phyloP scores from a whole-genome alignment of 345 rosid genomes.

The Microthlaspi erraticum region DNA sequence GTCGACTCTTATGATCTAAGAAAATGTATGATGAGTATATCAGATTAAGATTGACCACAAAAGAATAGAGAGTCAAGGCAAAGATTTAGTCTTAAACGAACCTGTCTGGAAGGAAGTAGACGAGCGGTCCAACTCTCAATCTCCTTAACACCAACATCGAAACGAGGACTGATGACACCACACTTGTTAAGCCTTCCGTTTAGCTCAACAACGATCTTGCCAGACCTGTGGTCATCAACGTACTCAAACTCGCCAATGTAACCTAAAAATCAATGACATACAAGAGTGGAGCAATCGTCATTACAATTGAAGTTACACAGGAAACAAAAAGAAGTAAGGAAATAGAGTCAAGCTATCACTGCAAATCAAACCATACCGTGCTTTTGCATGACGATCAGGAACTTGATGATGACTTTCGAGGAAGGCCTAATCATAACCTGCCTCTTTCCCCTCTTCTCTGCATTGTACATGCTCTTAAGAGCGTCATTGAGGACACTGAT shows the following conservation, averaged over 20 bases:
- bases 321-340: not conserved
- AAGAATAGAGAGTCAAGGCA: not conserved
- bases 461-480: slow-evolving; percentile 43
- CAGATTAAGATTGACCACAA: not conserved
- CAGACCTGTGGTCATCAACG: slow-evolving; percentile 48
- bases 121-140: slow-evolving; percentile 64
- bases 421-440: slow-evolving; percentile 47
- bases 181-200: slow-evolving; percentile 42
- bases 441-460: slow-evolving; percentile 46
- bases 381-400: slow-evolving; percentile 41
- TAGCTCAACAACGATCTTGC: slow-evolving; percentile 45
- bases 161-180: slow-evolving; percentile 50
- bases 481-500: slow-evolving; percentile 45
- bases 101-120: slow-evolving; percentile 63
- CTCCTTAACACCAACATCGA: slow-evolving; percentile 60
- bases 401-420: slow-evolving; percentile 46
- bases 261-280: slow-evolving; percentile 20
- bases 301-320: not conserved
- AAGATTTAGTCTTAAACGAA: slow-evolving; percentile 2
- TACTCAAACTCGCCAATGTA: slow-evolving; percentile 49
- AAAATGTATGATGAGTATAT: not conserved
- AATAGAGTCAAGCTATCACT: not conserved
- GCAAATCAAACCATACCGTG: slow-evolving; percentile 33
- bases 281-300: not conserved
- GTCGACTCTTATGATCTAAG: not conserved